Base-by-base conservation (phyloP, 192 early-diverging fungal species). In the Coemansia sp. region DNA sequence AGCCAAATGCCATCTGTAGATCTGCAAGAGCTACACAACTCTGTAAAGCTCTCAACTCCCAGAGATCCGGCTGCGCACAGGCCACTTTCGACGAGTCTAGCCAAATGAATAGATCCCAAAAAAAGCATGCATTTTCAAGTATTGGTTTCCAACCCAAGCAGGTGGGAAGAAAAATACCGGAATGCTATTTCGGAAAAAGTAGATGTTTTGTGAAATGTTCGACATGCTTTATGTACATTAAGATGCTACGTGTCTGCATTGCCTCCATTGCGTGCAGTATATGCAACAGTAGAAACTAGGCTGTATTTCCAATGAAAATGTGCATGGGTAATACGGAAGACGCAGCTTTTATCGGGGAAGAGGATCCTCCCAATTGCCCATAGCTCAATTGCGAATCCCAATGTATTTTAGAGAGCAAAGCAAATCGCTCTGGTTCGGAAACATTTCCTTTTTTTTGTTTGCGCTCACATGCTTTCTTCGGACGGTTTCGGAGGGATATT, bases 381-480 rank as follows among this genome's bases (percentile, higher is more conserved):
- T 35, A 35, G 33, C 10, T 9, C 33, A 35, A 35, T 9, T 35
- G 33, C 10, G 33, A 35, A 35, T 35, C 33, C 47, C 42, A 44
- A 49, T 23, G 23, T 21, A 28, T 35, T 35, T 35, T 35, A 10
- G 10, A 35, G 33, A 35, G 33, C 6, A 35, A 7, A 35, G 33
- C 2, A 16, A 10, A 46, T 46, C 44, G 44, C 5, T 5, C 44
- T 31, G 5, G 23, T 10, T 48, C 46, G 46, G 23, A 48, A 21
- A 48, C 28, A 48, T 48, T 21, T 31, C 26, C 20, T 42, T 42
- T 42, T 42, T 18, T 42, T 42, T 45, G 21, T 50, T 50, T 33
- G 6, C 13, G 21, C 53, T 55, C 53, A 55, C 53, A 55, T 55
- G 53, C 28, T 44, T 20, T 14, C 13, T 30, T 55, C 53, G 53